These are phyloP conservation scores for Oemleria cerasiformis DNA, from an alignment of 306 rosid species.

Conservation along the genomic window DNA sequence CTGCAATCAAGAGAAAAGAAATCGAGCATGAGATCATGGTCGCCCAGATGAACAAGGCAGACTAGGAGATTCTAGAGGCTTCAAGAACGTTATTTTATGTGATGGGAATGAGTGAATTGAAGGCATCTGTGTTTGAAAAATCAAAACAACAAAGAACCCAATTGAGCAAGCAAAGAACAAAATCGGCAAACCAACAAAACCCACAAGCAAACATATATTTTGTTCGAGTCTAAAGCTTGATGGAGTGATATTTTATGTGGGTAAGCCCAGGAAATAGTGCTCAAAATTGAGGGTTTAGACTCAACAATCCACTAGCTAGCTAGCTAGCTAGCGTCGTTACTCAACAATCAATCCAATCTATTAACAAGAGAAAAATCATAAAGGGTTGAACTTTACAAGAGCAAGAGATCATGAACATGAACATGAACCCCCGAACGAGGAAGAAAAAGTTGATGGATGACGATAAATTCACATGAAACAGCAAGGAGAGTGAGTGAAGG, in stretches of 20 bases:
- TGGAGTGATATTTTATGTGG: conserved; percentile 44
- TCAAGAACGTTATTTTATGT: conserved; percentile 53
- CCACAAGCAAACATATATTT: conserved; percentile 23
- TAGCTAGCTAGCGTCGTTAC: not conserved
- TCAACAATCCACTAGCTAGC: conserved; percentile 12
- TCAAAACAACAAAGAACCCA: conserved; percentile 13
- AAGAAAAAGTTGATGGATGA: not conserved
- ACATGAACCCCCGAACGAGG: not conserved
- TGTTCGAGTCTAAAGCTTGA: conserved; percentile 9
- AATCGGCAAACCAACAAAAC: conserved; percentile 4
- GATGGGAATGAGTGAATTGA: conserved; percentile 26
- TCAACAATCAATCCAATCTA: conserved; percentile 2
- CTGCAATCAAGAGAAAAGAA: conserved; percentile 27
- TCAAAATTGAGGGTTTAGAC: conserved; percentile 23
- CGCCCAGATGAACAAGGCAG: conserved; percentile 22
- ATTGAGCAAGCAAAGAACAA: conserved; percentile 32
- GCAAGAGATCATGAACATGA: not conserved
- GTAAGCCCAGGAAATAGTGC: conserved; percentile 23
- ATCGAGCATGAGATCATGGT: conserved; percentile 24
- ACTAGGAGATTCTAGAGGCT: conserved; percentile 20
- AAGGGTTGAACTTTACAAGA: not conserved
- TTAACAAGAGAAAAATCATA: not conserved
- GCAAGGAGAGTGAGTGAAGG: not conserved
- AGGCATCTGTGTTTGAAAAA: conserved; percentile 14
- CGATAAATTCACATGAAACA: not conserved